Evolutionary conservation across 2,329 filamentous ascomycete species (phyloP).

Genomic region (Fusarium verrucosum): DNA sequence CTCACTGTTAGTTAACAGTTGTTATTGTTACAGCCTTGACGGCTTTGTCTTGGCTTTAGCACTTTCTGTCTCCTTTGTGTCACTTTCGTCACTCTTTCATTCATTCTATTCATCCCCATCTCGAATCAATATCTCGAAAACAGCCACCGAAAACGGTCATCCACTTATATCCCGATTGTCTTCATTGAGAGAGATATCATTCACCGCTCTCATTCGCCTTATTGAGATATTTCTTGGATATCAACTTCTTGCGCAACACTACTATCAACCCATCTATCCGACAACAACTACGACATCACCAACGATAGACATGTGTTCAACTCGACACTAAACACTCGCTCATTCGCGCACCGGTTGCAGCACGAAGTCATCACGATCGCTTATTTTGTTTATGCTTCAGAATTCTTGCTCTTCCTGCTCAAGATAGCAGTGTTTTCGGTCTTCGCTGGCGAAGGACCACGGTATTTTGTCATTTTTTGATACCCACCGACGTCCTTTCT

Average conservation of each 20-base stretch:
- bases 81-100: slow-evolving; percentile 39
- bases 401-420: slow-evolving; percentile 19
- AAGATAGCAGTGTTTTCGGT: slow-evolving; percentile 51
- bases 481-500: slow-evolving; percentile 24
- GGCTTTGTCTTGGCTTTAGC: slow-evolving; percentile 14
- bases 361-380: slow-evolving; percentile 27
- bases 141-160: slow-evolving; percentile 18
- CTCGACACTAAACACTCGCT: slow-evolving; percentile 18
- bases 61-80: background rate
- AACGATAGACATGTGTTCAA: slow-evolving; percentile 31
- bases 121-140: slow-evolving; percentile 28
- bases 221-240: background rate
- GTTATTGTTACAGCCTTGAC: slow-evolving; percentile 25
- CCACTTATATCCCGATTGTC: slow-evolving; percentile 19
- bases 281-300: slow-evolving; percentile 11
- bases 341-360: slow-evolving; percentile 37
- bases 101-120: slow-evolving; percentile 24
- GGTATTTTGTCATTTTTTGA: slow-evolving; percentile 34
- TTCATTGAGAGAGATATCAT: background rate
- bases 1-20: no score
- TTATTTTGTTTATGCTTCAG: slow-evolving; percentile 12
- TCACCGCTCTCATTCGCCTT: background rate
- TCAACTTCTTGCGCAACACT: background rate
- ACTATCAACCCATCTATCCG: background rate
- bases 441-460: slow-evolving; percentile 62